phyloP scores from a whole-genome alignment of 2,329 filamentous ascomycete genomes.

The Trichoderma sp. region DNA sequence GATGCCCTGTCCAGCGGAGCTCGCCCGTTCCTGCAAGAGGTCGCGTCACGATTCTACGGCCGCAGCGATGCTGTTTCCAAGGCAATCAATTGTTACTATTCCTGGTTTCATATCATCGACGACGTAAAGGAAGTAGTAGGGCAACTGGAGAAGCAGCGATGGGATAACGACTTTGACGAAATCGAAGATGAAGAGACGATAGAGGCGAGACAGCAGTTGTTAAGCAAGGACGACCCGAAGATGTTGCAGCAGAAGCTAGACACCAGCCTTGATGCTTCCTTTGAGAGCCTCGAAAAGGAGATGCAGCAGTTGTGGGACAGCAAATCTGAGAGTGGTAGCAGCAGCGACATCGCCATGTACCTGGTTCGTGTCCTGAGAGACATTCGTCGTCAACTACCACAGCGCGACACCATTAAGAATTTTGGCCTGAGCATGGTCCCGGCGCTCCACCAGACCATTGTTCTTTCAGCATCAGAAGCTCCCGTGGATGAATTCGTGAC shows the following conservation, averaged over 20 bases:
- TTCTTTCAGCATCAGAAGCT: conserved; percentile 47
- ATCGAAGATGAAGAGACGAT: conserved; percentile 72
- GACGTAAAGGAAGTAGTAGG: conserved; percentile 62
- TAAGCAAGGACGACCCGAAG: conserved; percentile 71
- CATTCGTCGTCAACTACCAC: conserved; percentile 64
- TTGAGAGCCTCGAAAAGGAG: conserved; percentile 56
- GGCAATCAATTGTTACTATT: conserved; percentile 62
- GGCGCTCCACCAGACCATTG: conserved; percentile 61
- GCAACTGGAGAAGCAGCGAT: conserved; percentile 63
- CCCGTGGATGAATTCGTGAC: conserved; percentile 49
- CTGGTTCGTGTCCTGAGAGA: conserved; percentile 72
- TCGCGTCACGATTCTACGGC: conserved; percentile 70
- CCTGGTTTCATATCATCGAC: conserved; percentile 73
- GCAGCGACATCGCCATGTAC: conserved; percentile 58
- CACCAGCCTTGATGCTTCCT: conserved; percentile 53
- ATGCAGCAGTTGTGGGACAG: conserved; percentile 50
- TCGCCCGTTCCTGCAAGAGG: conserved; percentile 62
- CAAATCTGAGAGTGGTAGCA: conserved; percentile 44
- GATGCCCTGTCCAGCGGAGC: conserved; percentile 66
- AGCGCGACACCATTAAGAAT: conserved; percentile 44
- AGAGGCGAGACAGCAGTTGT: conserved; percentile 61
- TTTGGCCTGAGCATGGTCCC: conserved; percentile 63
- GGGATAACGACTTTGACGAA: conserved; percentile 72
- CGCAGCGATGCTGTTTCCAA: conserved; percentile 63
- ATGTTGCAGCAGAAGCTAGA: conserved; percentile 59